A percentile compares a stretch with the other conserved stretches of the same genome.
Conservation (phyloP, 202 grass and related monocot species). For the Zoysia matrella region DNA sequence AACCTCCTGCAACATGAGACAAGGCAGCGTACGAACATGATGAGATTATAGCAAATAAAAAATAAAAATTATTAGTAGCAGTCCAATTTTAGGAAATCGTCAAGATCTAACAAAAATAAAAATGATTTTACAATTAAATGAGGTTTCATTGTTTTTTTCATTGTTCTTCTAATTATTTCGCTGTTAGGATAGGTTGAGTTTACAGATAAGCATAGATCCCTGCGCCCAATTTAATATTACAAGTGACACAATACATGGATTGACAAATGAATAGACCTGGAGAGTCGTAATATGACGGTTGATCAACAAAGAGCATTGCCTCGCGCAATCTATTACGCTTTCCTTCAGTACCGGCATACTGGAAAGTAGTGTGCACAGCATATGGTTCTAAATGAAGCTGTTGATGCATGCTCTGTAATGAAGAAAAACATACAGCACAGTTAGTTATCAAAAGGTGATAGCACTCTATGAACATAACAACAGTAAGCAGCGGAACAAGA, state of each 20-base stretch:
- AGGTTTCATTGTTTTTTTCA: constrained; percentile 21
- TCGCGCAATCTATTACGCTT: constrained; percentile 95
- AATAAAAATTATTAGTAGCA: neutral
- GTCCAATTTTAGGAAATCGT: neutral
- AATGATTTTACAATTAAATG: neutral
- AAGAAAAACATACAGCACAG: constrained; percentile 15
- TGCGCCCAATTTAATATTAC: neutral
- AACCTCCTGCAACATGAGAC: constrained; percentile 70
- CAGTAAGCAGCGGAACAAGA: neutral
- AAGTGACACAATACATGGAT: constrained; percentile 5
- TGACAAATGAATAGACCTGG: constrained; percentile 59
- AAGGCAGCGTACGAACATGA: constrained; percentile 32
- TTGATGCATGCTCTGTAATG: constrained; percentile 67
- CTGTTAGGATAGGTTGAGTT: neutral
- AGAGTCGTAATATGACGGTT: constrained; percentile 80
- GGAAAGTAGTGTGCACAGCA: constrained; percentile 97
- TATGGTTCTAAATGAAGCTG: constrained; percentile 95
- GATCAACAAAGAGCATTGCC: constrained; percentile 90
- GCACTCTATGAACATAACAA: neutral
- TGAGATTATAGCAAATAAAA: constrained; percentile 18
- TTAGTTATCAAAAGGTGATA: constrained; percentile 14
- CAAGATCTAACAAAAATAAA: constrained; percentile 5
- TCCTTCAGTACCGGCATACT: constrained; percentile 96
- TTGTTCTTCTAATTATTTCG: neutral
- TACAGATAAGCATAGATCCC: constrained; percentile 23